phyloP scores from a whole-genome alignment of 169 alveolate species.

The Eimeria necatrix region DNA sequence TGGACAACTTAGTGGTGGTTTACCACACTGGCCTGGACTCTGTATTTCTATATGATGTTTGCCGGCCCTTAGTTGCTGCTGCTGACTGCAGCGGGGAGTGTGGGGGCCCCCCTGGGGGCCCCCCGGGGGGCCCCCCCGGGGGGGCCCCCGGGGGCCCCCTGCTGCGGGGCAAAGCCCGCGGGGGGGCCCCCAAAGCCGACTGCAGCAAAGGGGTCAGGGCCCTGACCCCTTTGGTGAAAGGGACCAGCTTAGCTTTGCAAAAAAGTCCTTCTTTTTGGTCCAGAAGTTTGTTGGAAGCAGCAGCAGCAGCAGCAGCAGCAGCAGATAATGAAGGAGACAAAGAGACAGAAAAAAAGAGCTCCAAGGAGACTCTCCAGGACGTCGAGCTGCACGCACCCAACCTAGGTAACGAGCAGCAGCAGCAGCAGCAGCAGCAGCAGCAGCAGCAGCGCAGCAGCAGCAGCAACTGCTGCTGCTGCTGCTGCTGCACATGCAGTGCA shows the following conservation, averaged over 20 bases:
- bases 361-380: not conserved
- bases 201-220: conserved; percentile 29
- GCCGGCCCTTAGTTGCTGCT: not conserved
- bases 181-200: not conserved
- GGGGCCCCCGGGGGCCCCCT: not conserved
- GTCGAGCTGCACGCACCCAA: conserved; percentile 6
- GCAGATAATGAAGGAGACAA: conserved; percentile 9
- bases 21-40: conserved; percentile 2
- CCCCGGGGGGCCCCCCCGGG: conserved; percentile 51
- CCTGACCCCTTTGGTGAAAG: not conserved
- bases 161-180: not conserved
- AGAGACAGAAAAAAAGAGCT: not conserved
- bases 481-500: no score
- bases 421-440: not conserved
- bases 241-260: not conserved
- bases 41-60: conserved; percentile 23
- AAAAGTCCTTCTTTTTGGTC: not conserved
- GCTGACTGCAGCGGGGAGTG: not conserved
- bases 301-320: conserved; percentile 2
- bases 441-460: not conserved
- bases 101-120: no score
- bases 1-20: conserved; percentile 12
- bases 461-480: no score
- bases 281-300: not conserved
- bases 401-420: not conserved